These are phyloP conservation scores for Chalaropsis ovoidea DNA, from an alignment of 2,329 filamentous ascomycete genomes.

Conservation along the genomic window DNA sequence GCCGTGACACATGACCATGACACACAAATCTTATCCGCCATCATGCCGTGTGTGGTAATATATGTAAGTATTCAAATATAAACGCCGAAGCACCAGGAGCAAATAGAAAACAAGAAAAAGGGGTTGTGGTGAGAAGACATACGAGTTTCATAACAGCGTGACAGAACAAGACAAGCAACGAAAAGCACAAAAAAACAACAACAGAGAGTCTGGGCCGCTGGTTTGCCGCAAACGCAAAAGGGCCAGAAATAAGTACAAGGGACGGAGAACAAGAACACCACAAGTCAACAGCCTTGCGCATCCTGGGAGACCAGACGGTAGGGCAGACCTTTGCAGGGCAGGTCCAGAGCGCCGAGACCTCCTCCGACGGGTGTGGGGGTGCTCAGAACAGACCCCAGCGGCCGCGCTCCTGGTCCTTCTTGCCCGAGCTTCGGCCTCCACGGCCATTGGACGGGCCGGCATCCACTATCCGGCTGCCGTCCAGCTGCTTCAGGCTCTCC, in stretches of 20 bases:
- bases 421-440: conserved; percentile 23
- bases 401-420: conserved; percentile 36
- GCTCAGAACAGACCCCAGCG: conserved; percentile 43
- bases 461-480: conserved; percentile 41
- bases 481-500: conserved; percentile 75
- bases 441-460: conserved; percentile 10
- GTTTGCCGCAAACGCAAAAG: background rate
- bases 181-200: background rate
- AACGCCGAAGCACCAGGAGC: conserved; percentile 7
- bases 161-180: background rate
- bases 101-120: background rate
- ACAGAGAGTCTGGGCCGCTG: background rate
- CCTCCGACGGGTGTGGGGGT: background rate
- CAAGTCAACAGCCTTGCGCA: conserved; percentile 19
- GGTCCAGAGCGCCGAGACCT: background rate
- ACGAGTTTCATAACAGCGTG: conserved; percentile 18
- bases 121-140: background rate
- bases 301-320: background rate
- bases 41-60: conserved; percentile 3
- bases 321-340: background rate
- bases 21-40: background rate
- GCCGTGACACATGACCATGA: background rate
- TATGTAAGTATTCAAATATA: conserved; percentile 8
- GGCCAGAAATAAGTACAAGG: background rate
- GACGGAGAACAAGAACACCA: background rate